Conservation (phyloP, 441 rosid genomes). For the Erysimum pusillum region DNA sequence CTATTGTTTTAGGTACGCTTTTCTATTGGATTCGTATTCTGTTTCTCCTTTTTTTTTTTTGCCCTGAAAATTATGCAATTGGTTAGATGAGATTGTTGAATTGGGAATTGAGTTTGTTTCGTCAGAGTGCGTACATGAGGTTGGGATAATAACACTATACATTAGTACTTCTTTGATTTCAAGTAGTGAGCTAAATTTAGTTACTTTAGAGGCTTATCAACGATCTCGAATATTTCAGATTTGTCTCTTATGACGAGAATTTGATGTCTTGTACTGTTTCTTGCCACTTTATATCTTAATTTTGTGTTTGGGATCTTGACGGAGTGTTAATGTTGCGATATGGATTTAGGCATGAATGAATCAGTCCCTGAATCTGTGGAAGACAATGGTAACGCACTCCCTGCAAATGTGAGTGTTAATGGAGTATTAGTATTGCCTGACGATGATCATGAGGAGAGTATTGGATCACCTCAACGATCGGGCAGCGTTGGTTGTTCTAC, state of each 20-base stretch:
- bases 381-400: constrained; percentile 6
- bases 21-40: constrained; percentile 17
- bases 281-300: neutral
- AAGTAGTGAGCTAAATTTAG: constrained; percentile 27
- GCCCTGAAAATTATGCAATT: neutral
- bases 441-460: constrained; percentile 37
- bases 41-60: neutral
- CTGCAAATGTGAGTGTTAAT: constrained; percentile 23
- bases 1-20: constrained; percentile 32
- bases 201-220: neutral
- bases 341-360: constrained; percentile 37
- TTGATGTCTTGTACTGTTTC: neutral
- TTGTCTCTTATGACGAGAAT: constrained; percentile 6
- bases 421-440: constrained; percentile 22
- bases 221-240: constrained; percentile 12
- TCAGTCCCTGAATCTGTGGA: constrained; percentile 35
- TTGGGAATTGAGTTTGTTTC: constrained; percentile 8
- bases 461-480: constrained; percentile 41
- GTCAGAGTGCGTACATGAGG: neutral
- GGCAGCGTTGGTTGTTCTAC: constrained; percentile 6
- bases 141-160: neutral
- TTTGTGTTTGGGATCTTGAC: constrained; percentile 18
- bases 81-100: constrained; percentile 20
- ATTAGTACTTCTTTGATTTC: constrained; percentile 1
- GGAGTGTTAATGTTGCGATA: neutral